Evolutionary conservation across 164 flowering plant genomes (phyloP), one percentile per base, ranked within the genome.

Genomic region (Cinnamomum chago): DNA sequence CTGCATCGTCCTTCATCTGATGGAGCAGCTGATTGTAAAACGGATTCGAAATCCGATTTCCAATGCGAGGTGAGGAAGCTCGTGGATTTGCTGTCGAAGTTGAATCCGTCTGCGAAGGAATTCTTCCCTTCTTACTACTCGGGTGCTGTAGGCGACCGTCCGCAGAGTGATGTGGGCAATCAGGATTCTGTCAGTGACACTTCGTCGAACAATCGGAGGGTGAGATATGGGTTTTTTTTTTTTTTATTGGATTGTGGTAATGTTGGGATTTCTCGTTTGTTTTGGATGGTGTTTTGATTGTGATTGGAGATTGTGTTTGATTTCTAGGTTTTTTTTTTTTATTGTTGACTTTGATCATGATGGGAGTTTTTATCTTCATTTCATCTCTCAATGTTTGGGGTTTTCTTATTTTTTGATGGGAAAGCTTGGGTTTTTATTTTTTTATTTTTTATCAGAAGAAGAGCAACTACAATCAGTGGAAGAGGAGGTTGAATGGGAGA

Each of bases 81-180:
- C 70, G 90, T 80, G 71, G 93, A 91, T 70, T 80, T 88, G 74
- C 72, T 91, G 50, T 91, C 95, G 2, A 91, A 91, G 80, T 76
- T 91, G 83, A 91, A 91, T 62, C 96, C 93, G 28, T 83, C 84
- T 73, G 96, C 96, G 12, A 83, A 87, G 78, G 96, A 91, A 70
- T 91, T 91, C 74, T 85, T 91, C 69, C 96, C 96, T 67, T 84
- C 90, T 52, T 85, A 88, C 2, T 84, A 77, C 72, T 77, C 62
- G 12, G 71, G 51, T 73, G n/a, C 20, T 55, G 60, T n/a, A 0
- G 81, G 47, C 47, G 47, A 55, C 71, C 68, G 50, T 28, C 70
- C 65, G 76, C 74, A 30, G 81, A 79, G 35, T 72, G 82, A 3
- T 55, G 20, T 55, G 18, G 70, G 35, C 40, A 18, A 60, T 2